Percentiles rank a stretch among this genome's conserved stretches.
These are phyloP conservation scores for Rhipidocladum racemiflorum DNA, from an alignment of 176 grass and related monocot species.

Conservation along the genomic window DNA sequence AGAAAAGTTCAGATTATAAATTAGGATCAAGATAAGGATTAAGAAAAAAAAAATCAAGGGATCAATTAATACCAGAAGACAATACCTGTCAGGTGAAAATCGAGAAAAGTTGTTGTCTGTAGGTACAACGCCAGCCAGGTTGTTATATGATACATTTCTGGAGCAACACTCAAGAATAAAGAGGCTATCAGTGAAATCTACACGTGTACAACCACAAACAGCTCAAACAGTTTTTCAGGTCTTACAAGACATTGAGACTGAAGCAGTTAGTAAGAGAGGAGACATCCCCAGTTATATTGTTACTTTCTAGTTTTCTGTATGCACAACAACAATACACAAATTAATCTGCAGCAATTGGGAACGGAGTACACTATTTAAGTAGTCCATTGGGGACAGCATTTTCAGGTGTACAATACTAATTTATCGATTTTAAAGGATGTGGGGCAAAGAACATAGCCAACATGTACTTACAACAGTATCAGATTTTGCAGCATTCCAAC, in stretches of 20 bases:
- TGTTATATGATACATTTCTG: slow-evolving; percentile 96
- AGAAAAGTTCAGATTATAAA: slow-evolving; percentile 1
- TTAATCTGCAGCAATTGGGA: slow-evolving; percentile 18
- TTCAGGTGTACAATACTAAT: not conserved
- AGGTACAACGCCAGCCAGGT: slow-evolving; percentile 72
- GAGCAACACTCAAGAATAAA: not conserved
- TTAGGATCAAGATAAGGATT: not conserved
- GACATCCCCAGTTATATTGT: slow-evolving; percentile 87
- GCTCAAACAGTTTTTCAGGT: not conserved
- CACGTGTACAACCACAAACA: not conserved
- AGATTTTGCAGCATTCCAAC: slow-evolving; percentile 86
- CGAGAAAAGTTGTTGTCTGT: slow-evolving; percentile 81
- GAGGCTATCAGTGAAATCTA: slow-evolving; percentile 17
- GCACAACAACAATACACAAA: slow-evolving; percentile 4
- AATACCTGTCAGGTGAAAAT: slow-evolving; percentile 79
- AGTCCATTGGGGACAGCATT: not conserved
- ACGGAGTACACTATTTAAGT: not conserved
- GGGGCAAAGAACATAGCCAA: not conserved
- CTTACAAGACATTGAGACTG: slow-evolving; percentile 71
- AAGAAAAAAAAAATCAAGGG: not conserved
- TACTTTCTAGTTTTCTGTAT: slow-evolving; percentile 78
- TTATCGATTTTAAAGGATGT: not conserved
- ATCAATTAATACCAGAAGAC: not conserved
- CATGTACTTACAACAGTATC: slow-evolving; percentile 60
- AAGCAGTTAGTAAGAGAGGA: slow-evolving; percentile 76